Evolutionary conservation across 768 basidiomycete species (phyloP).

Genomic region (Cyclocybe aegerita): DNA sequence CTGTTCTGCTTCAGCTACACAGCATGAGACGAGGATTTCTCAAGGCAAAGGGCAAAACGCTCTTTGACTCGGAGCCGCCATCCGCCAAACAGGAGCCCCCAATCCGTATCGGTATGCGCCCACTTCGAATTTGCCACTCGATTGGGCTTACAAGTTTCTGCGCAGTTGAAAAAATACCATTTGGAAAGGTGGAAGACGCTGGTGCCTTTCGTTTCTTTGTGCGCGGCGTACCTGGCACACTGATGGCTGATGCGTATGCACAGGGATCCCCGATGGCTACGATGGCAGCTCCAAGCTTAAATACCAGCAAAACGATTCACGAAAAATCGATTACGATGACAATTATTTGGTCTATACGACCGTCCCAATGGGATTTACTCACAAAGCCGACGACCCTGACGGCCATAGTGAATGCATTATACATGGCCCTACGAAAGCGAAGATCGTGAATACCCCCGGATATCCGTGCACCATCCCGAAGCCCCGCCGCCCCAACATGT

Average conservation of each 20-base stretch:
- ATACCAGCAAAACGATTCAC: not conserved
- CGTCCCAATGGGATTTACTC: not conserved
- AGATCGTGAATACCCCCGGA: too few relatives aligned
- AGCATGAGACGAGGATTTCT: too few relatives aligned
- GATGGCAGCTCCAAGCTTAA: not conserved
- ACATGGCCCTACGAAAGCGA: too few relatives aligned
- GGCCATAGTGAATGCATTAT: not conserved
- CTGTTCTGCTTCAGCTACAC: too few relatives aligned
- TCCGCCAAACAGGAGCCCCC: not conserved
- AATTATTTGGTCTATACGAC: not conserved
- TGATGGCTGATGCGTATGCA: not conserved
- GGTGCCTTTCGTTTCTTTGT: not conserved
- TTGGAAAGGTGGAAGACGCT: conserved; percentile 1
- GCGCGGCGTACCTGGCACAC: not conserved
- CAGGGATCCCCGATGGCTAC: not conserved
- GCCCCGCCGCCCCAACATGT: too few relatives aligned
- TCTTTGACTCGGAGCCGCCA: too few relatives aligned
- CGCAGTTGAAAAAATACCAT: not conserved
- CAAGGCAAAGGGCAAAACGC: too few relatives aligned
- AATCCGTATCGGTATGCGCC: not conserved
- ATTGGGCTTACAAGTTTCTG: not conserved
- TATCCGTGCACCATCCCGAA: too few relatives aligned
- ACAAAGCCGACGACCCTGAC: not conserved
- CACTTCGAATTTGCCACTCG: not conserved
- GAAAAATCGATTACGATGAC: not conserved